Percentiles rank a stretch among this genome's conserved stretches.
Evolutionary conservation across 1,139 yeast species (phyloP).

Genomic region (Blastobotrys capitulatus): DNA sequence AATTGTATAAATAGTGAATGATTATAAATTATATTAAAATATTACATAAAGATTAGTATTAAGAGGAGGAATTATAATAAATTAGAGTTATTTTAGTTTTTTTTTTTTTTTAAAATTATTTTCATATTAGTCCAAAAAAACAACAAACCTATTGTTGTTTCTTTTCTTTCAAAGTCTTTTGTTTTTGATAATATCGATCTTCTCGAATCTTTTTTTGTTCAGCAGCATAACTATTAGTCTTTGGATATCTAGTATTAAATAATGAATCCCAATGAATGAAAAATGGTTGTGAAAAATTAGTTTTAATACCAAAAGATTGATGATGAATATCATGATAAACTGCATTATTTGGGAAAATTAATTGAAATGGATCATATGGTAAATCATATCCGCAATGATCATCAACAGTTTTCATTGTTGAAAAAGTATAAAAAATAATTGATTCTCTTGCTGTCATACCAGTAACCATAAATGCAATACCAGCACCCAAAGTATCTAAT

Average conservation of each 20-base stretch:
- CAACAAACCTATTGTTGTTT: not conserved
- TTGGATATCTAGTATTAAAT: slow-evolving; percentile 66
- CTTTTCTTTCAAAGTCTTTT: not conserved
- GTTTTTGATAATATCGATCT: slow-evolving; percentile 19
- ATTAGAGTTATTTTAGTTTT: too few species aligned
- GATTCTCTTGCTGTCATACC: slow-evolving; percentile 72
- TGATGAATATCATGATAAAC: slow-evolving; percentile 97
- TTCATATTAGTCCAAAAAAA: too few species aligned
- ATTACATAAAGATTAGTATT: too few species aligned
- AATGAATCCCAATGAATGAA: slow-evolving; percentile 87
- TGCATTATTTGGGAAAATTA: slow-evolving; percentile 88
- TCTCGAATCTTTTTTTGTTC: slow-evolving; percentile 31
- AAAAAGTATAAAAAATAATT: slow-evolving; percentile 68
- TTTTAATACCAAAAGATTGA: slow-evolving; percentile 91
- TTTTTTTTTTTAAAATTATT: too few species aligned
- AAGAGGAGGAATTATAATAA: too few species aligned
- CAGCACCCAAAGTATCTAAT: slow-evolving; percentile 89
- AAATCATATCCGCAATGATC: slow-evolving; percentile 96
- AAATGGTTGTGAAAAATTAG: slow-evolving; percentile 94
- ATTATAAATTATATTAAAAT: too few species aligned
- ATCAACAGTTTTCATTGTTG: slow-evolving; percentile 93
- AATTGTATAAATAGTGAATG: not conserved
- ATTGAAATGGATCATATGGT: slow-evolving; percentile 87
- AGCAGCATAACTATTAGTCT: slow-evolving; percentile 31
- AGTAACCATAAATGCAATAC: slow-evolving; percentile 62